Conservation (phyloP, 2,329 filamentous ascomycete species). For the Sordariomycetes sp. region DNA sequence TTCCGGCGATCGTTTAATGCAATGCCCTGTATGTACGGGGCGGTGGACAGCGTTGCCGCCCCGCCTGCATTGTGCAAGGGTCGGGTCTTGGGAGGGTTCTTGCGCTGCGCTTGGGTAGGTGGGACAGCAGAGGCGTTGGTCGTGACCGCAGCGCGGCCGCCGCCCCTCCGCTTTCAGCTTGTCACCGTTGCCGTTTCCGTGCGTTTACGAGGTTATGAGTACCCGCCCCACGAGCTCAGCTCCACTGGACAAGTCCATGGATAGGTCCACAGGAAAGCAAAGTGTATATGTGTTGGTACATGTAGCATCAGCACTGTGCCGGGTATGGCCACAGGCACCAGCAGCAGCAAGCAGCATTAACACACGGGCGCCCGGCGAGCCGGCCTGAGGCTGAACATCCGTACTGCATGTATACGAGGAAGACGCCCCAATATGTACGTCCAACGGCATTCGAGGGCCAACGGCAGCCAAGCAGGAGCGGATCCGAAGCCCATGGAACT, state of each 20-base stretch:
- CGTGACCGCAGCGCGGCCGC: no score
- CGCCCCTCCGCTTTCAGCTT: neutral
- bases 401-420: neutral
- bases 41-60: no score
- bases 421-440: neutral
- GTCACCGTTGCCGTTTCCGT: neutral
- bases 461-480: neutral
- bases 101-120: no score
- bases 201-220: neutral
- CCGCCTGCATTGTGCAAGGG: no score
- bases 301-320: neutral
- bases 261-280: neutral
- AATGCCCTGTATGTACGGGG: no score
- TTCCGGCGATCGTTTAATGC: no score
- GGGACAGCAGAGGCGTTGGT: no score
- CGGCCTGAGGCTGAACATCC: neutral
- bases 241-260: neutral
- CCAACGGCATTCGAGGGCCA: neutral
- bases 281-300: neutral
- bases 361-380: no score
- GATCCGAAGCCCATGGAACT: neutral
- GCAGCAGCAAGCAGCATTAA: no score
- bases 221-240: neutral
- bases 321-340: neutral
- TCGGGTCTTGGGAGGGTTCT: no score